Evolutionary conservation across 73 alveolate species (phyloP).

Genomic region (Paraurostyla sp.): DNA sequence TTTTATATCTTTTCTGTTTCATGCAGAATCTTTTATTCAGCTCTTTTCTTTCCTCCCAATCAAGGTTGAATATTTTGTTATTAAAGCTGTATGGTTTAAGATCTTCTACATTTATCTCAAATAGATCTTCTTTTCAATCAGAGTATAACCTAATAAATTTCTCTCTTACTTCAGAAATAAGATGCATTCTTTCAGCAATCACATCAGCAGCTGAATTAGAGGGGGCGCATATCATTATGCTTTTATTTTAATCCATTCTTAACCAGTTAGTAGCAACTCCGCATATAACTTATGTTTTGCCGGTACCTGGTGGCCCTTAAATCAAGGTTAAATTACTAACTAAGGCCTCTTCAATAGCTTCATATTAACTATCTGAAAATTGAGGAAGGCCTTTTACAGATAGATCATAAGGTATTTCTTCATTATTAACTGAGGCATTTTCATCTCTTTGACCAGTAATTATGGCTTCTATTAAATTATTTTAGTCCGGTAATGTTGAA

Average conservation of each 20-base stretch:
- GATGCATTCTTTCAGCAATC: neutral
- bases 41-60: neutral
- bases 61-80: neutral
- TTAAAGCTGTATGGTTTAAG: neutral
- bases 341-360: constrained; percentile 11
- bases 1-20: too few relatives aligned
- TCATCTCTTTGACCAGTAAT: too few relatives aligned
- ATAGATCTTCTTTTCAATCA: neutral
- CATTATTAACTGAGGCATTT: too few relatives aligned
- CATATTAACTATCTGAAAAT: neutral
- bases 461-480: too few relatives aligned
- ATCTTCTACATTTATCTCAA: neutral
- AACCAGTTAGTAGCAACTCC: neutral
- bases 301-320: constrained; percentile 36
- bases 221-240: constrained; percentile 10
- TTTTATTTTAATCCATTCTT: neutral
- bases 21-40: neutral
- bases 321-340: neutral
- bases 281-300: neutral
- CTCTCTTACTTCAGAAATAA: neutral
- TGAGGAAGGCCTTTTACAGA: too few relatives aligned
- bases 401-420: too few relatives aligned
- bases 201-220: constrained; percentile 34
- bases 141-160: neutral
- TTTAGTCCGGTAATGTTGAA: too few relatives aligned